Evolutionary conservation across 2,329 filamentous ascomycete species (phyloP).

Genomic region (Aspergillus caelatus): DNA sequence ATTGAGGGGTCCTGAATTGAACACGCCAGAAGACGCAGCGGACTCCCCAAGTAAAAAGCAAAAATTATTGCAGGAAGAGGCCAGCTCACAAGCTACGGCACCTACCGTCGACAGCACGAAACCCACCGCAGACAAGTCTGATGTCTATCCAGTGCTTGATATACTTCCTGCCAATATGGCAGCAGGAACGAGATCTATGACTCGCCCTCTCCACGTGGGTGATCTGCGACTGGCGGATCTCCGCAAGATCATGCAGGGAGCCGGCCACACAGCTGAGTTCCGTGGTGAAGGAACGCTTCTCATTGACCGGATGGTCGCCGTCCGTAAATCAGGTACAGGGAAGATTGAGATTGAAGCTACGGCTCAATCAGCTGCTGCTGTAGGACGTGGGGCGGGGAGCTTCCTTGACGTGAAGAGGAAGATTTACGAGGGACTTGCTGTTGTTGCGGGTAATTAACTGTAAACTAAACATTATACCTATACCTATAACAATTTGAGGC

Average conservation of each 20-base stretch:
- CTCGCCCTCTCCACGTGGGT: constrained; percentile 90
- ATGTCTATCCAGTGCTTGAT: constrained; percentile 57
- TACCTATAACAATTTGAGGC: not conserved
- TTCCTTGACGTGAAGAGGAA: constrained; percentile 87
- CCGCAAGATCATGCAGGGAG: constrained; percentile 76
- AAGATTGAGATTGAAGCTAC: constrained; percentile 85
- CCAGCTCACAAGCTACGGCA: constrained; percentile 31
- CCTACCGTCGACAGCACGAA: constrained; percentile 23
- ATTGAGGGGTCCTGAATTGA: constrained; percentile 55
- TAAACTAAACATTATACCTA: constrained; percentile 8
- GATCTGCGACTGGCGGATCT: constrained; percentile 88
- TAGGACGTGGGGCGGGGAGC: constrained; percentile 61
- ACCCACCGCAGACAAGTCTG: constrained; percentile 32
- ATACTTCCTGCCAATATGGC: constrained; percentile 63
- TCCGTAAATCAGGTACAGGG: constrained; percentile 84
- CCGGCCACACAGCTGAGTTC: constrained; percentile 88
- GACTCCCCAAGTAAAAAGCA: constrained; percentile 54
- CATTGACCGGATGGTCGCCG: constrained; percentile 83
- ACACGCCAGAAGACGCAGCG: constrained; percentile 34
- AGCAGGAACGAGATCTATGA: constrained; percentile 73
- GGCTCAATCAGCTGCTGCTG: constrained; percentile 54
- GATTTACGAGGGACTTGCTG: constrained; percentile 91
- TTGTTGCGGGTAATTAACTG: constrained; percentile 73
- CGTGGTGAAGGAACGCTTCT: constrained; percentile 89
- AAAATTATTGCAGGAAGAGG: constrained; percentile 53